Base-by-base conservation (phyloP, 495 filamentous ascomycete species). In the Hypoxylon lenormandii region DNA sequence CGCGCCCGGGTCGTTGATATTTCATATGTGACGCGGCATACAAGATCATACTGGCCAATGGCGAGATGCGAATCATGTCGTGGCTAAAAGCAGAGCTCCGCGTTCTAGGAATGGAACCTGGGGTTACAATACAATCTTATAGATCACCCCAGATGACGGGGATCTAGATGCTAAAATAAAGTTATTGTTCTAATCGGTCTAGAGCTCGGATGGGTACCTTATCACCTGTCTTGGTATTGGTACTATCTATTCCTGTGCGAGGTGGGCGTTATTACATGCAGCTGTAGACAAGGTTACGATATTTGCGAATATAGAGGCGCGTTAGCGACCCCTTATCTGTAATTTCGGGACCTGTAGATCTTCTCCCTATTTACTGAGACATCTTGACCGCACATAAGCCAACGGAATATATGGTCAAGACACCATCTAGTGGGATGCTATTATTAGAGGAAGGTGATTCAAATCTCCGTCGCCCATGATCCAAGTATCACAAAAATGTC, bases 21-120 rank as follows among this genome's bases (percentile, higher is more conserved):
- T 0, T 49, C 47, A 55, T 50, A 52, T 60, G 16, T 57, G 23
- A 69, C 22, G 26, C 22, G 15, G 64, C 22, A 49, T 59, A 40
- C 19, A 66, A 26, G 36, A 49, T 11, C 19, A 36, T n/a, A 38
- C 36, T 19, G 16, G 16, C 64, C 63, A 64, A 64, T 72, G 5
- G 23, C 6, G 52, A 18, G 40, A 45, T 16, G 12, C 0, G 11
- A 30, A 36, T 18, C 11, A 12, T 62, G 26, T 64, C 47, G 18
- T 72, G 69, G 63, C 69, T 72, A 72, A 72, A 72, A 28, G 47
- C 49, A 72, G 43, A 60, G 64, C 19, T 54, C 61, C 52, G 52
- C 21, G 12, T 50, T 54, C 51, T 54, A 19, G 23, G 11, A 38
- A 62, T 57, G 64, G 42, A 59, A 64, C 52, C 15, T 60, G 37